Percentiles rank a stretch among this genome's conserved stretches.
These are phyloP conservation scores for Blakeslea trispora DNA, from an alignment of 371 early-diverging fungal genomes.

Conservation along the genomic window DNA sequence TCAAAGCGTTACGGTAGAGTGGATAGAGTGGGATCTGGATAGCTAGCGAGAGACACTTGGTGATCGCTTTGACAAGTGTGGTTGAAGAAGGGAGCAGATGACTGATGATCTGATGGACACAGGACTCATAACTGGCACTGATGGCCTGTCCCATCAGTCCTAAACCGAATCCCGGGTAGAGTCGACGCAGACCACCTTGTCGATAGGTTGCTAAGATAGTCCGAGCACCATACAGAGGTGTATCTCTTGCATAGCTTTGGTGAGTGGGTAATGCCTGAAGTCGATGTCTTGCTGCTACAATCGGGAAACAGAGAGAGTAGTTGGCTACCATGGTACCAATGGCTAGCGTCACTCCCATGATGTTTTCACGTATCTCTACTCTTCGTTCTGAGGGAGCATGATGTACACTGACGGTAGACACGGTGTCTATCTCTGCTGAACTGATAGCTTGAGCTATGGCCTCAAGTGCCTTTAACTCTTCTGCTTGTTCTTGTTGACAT, in stretches of 20 bases:
- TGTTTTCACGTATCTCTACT: conserved; percentile 52
- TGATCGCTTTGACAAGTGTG: conserved; percentile 6
- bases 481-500: conserved; percentile 28
- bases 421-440: conserved; percentile 33
- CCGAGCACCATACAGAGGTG: conserved; percentile 42
- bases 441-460: conserved; percentile 25
- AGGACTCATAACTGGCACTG: conserved; percentile 55
- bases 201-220: conserved; percentile 36
- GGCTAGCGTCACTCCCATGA: conserved; percentile 52
- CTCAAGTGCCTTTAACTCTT: conserved; percentile 18
- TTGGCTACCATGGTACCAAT: conserved; percentile 60
- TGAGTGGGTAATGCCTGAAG: conserved; percentile 33
- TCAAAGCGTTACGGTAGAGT: conserved; percentile 54
- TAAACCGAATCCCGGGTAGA: conserved; percentile 61
- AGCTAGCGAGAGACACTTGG: conserved; percentile 30
- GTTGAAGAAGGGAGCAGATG: conserved; percentile 16
- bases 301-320: conserved; percentile 59
- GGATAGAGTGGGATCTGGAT: conserved; percentile 58
- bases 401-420: conserved; percentile 34
- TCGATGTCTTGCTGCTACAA: conserved; percentile 59
- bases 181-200: conserved; percentile 45
- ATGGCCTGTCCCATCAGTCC: conserved; percentile 58
- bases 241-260: conserved; percentile 30
- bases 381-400: conserved; percentile 32
- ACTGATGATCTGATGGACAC: conserved; percentile 40